Evolutionary conservation across 768 basidiomycete genomes (phyloP).

Genomic region (Dentipellis sp.): DNA sequence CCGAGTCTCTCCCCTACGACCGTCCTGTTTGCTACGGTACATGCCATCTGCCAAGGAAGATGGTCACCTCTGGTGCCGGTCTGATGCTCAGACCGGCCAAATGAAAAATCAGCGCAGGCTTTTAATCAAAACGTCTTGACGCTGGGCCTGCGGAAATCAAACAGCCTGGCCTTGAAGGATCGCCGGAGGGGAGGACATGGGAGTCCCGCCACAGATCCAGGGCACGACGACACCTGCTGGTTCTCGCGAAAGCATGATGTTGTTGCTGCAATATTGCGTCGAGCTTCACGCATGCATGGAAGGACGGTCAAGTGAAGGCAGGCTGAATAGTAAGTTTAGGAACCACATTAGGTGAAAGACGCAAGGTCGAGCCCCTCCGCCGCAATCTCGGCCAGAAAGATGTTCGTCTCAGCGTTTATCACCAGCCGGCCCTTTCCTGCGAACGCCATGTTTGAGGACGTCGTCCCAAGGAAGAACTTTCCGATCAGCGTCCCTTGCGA

Average conservation of each 20-base stretch:
- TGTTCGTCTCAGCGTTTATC: constrained; percentile 29
- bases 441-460: constrained; percentile 31
- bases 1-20: too few relatives aligned
- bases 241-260: background rate
- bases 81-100: too few relatives aligned
- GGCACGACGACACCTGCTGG: background rate
- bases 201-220: too few relatives aligned
- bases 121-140: too few relatives aligned
- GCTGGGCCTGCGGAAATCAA: too few relatives aligned
- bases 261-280: background rate
- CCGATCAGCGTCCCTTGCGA: constrained; percentile 46
- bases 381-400: constrained; percentile 29
- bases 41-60: too few relatives aligned
- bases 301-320: background rate
- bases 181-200: too few relatives aligned
- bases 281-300: background rate
- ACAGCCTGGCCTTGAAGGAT: too few relatives aligned
- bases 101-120: too few relatives aligned
- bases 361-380: constrained; percentile 23
- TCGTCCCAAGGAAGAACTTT: constrained; percentile 46
- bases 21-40: too few relatives aligned
- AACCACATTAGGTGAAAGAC: background rate
- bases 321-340: background rate
- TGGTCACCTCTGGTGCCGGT: too few relatives aligned
- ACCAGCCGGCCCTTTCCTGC: constrained; percentile 30